phyloP scores from a whole-genome alignment of 1,284 basidiomycete species.

The Chalciporus sp. region DNA sequence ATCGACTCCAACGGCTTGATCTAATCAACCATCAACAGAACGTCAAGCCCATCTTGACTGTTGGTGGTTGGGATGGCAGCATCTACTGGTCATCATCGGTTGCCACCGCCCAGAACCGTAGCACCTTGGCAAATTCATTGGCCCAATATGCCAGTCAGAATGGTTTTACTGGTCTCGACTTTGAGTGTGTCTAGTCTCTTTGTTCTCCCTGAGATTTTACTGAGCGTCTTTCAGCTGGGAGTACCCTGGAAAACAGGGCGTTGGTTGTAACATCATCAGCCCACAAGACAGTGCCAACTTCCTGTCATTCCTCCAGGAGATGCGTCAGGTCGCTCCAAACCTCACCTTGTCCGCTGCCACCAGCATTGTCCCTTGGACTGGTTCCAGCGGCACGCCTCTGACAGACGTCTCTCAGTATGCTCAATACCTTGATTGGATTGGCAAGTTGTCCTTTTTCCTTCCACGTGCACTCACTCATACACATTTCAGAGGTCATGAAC shows the following conservation, averaged over 20 bases:
- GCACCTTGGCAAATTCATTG: conserved; percentile 69
- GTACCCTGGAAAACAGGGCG: conserved; percentile 72
- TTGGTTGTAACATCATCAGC: conserved; percentile 72
- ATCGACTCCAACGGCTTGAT: not conserved
- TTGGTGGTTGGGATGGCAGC: conserved; percentile 90
- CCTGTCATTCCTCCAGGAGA: conserved; percentile 73
- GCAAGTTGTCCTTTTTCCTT: conserved; percentile 22
- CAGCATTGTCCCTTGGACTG: conserved; percentile 68
- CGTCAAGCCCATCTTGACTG: conserved; percentile 75
- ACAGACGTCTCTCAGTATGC: conserved; percentile 72
- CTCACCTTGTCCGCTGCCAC: conserved; percentile 78
- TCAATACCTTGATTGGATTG: conserved; percentile 75
- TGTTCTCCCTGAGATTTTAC: not conserved
- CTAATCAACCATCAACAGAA: conserved; percentile 34
- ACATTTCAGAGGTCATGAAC: conserved; percentile 68
- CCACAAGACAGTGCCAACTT: conserved; percentile 70
- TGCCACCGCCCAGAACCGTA: conserved; percentile 58
- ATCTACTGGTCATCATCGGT: conserved; percentile 77
- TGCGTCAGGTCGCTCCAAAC: conserved; percentile 61
- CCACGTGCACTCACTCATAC: conserved; percentile 22
- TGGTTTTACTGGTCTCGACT: conserved; percentile 81
- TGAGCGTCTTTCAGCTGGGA: conserved; percentile 69
- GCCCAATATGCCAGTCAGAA: conserved; percentile 62
- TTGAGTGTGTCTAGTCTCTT: conserved; percentile 59
- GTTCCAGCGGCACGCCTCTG: conserved; percentile 56